Evolutionary conservation across 2,329 filamentous ascomycete species (phyloP).

Genomic region (Leptosphaerulina australis): DNA sequence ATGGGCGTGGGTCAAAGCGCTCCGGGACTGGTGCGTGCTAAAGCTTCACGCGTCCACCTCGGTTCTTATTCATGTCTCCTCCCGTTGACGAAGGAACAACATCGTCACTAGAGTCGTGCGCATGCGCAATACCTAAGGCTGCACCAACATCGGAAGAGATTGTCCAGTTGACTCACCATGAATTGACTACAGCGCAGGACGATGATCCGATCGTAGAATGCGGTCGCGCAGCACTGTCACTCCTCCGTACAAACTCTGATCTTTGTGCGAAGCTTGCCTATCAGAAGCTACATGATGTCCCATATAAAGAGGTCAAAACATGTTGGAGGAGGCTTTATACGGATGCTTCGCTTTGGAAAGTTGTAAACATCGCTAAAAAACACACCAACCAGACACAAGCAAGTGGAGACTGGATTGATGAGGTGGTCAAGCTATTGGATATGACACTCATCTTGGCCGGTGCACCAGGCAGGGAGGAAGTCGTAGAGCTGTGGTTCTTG

Average conservation of each 20-base stretch:
- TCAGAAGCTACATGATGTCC: conserved; percentile 71
- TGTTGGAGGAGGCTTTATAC: conserved; percentile 76
- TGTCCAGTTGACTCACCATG: conserved; percentile 29
- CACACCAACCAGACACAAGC: conserved; percentile 18
- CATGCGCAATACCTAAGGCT: conserved; percentile 15
- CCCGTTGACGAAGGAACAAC: background rate
- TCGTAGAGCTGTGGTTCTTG: conserved; percentile 57
- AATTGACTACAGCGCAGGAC: conserved; percentile 28
- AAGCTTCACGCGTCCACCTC: conserved; percentile 5
- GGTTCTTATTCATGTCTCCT: conserved; percentile 2
- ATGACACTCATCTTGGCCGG: conserved; percentile 75
- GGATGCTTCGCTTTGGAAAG: conserved; percentile 70
- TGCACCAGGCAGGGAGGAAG: conserved; percentile 34
- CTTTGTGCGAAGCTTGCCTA: conserved; percentile 66
- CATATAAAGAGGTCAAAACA: conserved; percentile 68
- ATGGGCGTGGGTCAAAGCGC: conserved; percentile 16
- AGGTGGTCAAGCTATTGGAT: conserved; percentile 71
- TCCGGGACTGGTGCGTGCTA: no score
- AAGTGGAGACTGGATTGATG: conserved; percentile 55
- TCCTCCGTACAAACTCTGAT: conserved; percentile 49
- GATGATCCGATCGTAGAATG: conserved; percentile 48
- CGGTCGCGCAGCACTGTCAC: conserved; percentile 48
- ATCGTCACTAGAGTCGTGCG: background rate
- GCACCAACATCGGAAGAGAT: conserved; percentile 35
- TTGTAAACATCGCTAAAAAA: conserved; percentile 45